These are phyloP conservation scores for Tuber microsphaerosporum DNA, from an alignment of 495 filamentous ascomycete genomes.

Conservation along the genomic window DNA sequence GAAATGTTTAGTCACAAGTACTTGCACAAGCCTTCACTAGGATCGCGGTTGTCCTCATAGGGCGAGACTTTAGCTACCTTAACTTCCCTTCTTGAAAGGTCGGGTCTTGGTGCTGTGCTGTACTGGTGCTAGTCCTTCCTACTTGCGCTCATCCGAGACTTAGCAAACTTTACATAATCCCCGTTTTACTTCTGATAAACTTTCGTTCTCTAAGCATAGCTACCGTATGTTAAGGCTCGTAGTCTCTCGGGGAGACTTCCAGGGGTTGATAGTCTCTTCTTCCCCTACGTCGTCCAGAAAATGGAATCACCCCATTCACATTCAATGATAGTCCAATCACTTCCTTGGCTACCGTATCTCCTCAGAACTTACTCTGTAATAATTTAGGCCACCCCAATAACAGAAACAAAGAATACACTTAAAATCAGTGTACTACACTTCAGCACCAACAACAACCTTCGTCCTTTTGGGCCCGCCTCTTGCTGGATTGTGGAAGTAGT, in stretches of 20 bases:
- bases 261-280: neutral
- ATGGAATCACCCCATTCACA: no score
- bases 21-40: neutral
- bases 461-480: no score
- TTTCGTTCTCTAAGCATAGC: neutral
- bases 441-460: no score
- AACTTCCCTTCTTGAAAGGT: neutral
- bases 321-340: no score
- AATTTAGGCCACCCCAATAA: no score
- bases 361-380: no score
- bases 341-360: no score
- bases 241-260: neutral
- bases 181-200: neutral
- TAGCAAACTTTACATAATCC: neutral
- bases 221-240: neutral
- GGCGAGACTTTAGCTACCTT: neutral
- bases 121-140: neutral
- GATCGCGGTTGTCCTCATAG: no score
- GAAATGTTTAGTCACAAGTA: neutral
- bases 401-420: no score
- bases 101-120: neutral
- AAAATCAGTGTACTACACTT: no score
- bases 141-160: neutral
- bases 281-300: neutral
- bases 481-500: no score